Evolutionary conservation across 1,139 yeast genomes (phyloP), one percentile per base, ranked within the genome.

Genomic region (Saccharomyces hybrid): DNA sequence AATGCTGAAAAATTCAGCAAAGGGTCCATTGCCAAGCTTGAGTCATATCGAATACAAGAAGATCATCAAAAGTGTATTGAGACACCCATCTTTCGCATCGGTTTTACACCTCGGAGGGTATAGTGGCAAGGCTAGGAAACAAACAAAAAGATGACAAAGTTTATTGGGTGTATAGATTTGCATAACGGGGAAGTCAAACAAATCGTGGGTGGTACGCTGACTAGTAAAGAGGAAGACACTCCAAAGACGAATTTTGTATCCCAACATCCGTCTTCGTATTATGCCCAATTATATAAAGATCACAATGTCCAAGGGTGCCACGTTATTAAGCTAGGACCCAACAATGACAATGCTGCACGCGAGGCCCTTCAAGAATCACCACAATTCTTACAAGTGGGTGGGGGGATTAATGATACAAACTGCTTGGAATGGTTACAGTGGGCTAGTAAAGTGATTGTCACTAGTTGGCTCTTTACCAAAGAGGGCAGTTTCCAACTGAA

Each of bases 131-230:
- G 31, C 49, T 27, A 34, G 46, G 29, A 27, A n/a, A 52, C 12
- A n/a, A 28, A 3, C 16, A 51, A 27, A 19, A 59, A 32, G 38
- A 91, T 91, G 97, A 91, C 98, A 0, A 78, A 78, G 56, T 95
- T 88, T 72, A 81, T 93, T 67, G 99, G 98, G 0, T 93, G 99
- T 65, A 93, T 93, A 47, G 99, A 93, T 70, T 84, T 93, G 58
- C 99, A 93, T 69, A 80, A 86, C 4, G 99, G 99, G 2, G 86
- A 88, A 61, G 99, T 93, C 59, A 95, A 93, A 68, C 99, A 93
- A 70, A 93, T 93, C 53, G 98, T 95, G 0, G 99, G 99, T 2
- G 96, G 97, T 0, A 87, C 97, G 0, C 76, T 95, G 26, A 75
- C 78, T 0, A 76, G 78, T 11, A 84, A 83, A 59, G 83, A 81